Conservation (phyloP, 768 basidiomycete species). For the Boletellus ananas region DNA sequence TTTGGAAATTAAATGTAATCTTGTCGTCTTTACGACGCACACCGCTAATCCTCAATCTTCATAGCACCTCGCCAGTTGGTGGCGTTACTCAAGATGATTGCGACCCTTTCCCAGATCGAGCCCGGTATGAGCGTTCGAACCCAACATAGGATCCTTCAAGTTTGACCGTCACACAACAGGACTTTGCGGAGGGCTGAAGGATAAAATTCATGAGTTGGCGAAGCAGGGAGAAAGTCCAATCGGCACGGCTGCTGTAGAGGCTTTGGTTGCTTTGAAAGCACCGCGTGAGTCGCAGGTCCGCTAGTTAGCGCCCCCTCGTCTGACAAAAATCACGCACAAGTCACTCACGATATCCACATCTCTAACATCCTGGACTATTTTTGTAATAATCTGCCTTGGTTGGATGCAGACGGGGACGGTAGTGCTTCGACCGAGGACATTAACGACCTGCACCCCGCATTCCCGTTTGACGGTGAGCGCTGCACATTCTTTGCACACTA, state of each 20-base stretch:
- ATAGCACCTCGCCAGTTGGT: constrained; percentile 1
- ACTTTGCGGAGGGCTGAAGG: background rate
- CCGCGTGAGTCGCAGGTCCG: background rate
- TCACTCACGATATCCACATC: background rate
- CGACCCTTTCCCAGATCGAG: background rate
- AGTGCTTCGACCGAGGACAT: background rate
- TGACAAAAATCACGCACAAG: background rate
- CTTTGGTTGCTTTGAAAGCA: background rate
- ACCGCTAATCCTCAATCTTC: background rate
- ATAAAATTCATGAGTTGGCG: background rate
- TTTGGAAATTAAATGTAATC: constrained; percentile 4
- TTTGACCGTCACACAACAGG: background rate
- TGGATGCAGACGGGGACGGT: constrained; percentile 1
- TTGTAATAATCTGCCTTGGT: background rate
- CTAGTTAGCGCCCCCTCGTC: background rate
- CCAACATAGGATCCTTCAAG: background rate
- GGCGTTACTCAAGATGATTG: constrained; percentile 2
- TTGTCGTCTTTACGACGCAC: background rate
- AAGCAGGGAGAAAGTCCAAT: background rate
- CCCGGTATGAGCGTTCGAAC: background rate
- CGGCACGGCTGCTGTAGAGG: constrained; percentile 6
- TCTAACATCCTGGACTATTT: constrained; percentile 6
- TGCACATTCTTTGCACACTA: too few species aligned
- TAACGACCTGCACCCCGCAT: background rate
- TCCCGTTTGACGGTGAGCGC: background rate